Conservation (phyloP, 2,329 filamentous ascomycete species). For the Gaeumannomyces tritici region DNA sequence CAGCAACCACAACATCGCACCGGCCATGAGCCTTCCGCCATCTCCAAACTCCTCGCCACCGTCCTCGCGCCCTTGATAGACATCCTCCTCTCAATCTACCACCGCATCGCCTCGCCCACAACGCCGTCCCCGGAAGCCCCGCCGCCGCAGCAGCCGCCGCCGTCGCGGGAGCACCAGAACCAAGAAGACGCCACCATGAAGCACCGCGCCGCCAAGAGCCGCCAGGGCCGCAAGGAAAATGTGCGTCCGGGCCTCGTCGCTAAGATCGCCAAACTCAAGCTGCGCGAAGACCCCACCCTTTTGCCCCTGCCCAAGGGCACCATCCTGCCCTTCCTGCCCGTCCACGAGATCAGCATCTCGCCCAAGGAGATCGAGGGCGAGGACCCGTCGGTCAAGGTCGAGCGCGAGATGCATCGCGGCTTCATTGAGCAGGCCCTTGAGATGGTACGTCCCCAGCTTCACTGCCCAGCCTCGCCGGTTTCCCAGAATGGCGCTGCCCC, state of each 20-base stretch:
- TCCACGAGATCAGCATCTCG: neutral
- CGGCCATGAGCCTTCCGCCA: neutral
- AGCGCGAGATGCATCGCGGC: constrained; percentile 33
- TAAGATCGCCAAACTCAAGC: neutral
- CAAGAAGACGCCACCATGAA: no score
- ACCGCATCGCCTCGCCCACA: neutral
- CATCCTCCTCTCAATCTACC: neutral
- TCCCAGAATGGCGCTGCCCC: neutral
- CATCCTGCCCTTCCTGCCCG: neutral
- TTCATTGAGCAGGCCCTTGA: constrained; percentile 82
- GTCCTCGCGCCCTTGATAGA: neutral
- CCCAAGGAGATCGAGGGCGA: constrained; percentile 21
- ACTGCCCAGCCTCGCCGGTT: neutral
- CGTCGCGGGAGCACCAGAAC: neutral
- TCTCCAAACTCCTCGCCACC: neutral
- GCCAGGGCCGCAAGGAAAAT: neutral
- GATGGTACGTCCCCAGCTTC: constrained; percentile 54
- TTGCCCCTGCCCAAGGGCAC: neutral
- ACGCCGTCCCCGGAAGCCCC: neutral
- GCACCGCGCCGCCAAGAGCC: neutral
- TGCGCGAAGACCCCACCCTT: neutral
- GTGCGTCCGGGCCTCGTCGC: neutral
- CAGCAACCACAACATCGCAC: no score
- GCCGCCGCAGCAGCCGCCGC: neutral
- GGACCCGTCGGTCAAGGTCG: constrained; percentile 16